phyloP scores from a whole-genome alignment of 257 asterid species.

The Nicotiana attenuata region DNA sequence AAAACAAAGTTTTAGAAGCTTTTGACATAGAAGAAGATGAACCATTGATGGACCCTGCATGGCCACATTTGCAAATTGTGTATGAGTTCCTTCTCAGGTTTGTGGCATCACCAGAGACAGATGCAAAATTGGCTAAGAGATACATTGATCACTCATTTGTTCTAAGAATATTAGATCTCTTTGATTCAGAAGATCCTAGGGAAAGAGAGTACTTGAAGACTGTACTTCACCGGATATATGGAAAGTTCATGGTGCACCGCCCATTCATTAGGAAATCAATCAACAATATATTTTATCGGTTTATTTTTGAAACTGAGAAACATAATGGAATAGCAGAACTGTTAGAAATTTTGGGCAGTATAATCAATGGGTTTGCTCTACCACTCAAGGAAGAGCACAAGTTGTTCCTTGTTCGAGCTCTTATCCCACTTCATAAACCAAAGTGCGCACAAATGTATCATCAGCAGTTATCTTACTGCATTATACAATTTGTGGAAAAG shows the following conservation, averaged over 20 bases:
- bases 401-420: conserved; percentile 78
- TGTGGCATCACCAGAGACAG: conserved; percentile 82
- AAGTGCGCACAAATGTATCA: conserved; percentile 42
- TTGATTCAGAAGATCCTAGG: conserved; percentile 94
- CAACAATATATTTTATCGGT: conserved; percentile 72
- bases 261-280: conserved; percentile 81
- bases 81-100: conserved; percentile 80
- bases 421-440: conserved; percentile 76
- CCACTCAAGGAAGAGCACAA: conserved; percentile 94
- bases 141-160: conserved; percentile 81
- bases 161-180: conserved; percentile 66
- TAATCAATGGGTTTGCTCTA: conserved; percentile 82
- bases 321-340: conserved; percentile 87
- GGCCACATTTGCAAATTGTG: conserved; percentile 92
- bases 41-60: conserved; percentile 77
- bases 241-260: conserved; percentile 96
- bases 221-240: conserved; percentile 83
- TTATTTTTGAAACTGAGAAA: conserved; percentile 82
- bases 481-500: conserved; percentile 42
- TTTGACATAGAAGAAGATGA: conserved; percentile 90
- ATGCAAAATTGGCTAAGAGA: conserved; percentile 86
- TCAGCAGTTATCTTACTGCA: conserved; percentile 48
- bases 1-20: conserved; percentile 57
- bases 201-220: conserved; percentile 91
- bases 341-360: conserved; percentile 87